phyloP scores from a whole-genome alignment of 1,284 basidiomycete genomes.

The Marasmius oreades region DNA sequence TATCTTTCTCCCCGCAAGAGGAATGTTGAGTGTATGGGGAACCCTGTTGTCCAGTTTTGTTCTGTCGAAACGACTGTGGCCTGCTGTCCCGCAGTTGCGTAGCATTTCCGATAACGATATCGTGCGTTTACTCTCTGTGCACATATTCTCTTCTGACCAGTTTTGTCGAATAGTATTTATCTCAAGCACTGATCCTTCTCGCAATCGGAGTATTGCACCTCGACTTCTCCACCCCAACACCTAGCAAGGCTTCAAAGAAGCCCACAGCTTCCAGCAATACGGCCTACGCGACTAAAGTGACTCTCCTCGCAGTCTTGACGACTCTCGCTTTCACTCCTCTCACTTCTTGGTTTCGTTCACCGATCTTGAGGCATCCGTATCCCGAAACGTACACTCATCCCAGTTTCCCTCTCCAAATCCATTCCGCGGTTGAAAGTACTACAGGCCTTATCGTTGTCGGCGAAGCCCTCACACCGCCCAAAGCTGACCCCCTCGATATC shows the following conservation, averaged over 20 bases:
- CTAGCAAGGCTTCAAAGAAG: neutral
- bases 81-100: constrained; percentile 13
- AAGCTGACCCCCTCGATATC: constrained; percentile 12
- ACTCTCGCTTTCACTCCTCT: constrained; percentile 29
- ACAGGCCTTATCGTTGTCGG: constrained; percentile 81
- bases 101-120: constrained; percentile 19
- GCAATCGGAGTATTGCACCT: neutral
- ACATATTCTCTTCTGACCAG: neutral
- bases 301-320: constrained; percentile 31
- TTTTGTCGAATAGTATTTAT: neutral
- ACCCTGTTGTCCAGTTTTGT: neutral
- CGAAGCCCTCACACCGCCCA: constrained; percentile 49
- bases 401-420: constrained; percentile 57
- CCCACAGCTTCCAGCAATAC: neutral
- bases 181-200: neutral
- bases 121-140: constrained; percentile 12
- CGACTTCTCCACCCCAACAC: neutral
- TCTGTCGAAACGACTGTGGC: constrained; percentile 10
- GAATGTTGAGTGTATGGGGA: constrained; percentile 3
- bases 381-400: constrained; percentile 50
- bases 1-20: constrained; percentile 13
- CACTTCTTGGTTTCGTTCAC: constrained; percentile 40
- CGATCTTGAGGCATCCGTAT: constrained; percentile 54
- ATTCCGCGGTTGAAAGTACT: constrained; percentile 66
- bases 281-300: constrained; percentile 22